Conservation (phyloP, 495 filamentous ascomycete genomes). For the Bacidia rubella region DNA sequence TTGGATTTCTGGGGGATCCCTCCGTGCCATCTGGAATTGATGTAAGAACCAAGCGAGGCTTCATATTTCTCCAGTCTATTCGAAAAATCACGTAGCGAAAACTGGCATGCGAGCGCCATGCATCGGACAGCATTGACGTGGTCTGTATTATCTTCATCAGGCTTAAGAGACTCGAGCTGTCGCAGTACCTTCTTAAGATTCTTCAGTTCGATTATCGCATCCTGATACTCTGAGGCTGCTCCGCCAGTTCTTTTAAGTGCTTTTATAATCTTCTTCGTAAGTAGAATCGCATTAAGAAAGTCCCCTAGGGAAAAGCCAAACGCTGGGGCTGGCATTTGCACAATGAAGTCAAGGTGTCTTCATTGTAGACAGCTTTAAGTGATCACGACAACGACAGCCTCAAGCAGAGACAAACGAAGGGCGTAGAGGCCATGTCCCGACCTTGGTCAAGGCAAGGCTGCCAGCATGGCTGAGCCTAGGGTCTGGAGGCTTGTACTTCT, state of each 20-base stretch:
- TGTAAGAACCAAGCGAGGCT: slow-evolving; percentile 6
- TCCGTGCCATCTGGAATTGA: neutral
- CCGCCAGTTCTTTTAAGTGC: slow-evolving; percentile 21
- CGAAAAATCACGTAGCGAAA: slow-evolving; percentile 20
- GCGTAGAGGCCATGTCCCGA: too few species aligned
- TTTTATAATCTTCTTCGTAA: slow-evolving; percentile 18
- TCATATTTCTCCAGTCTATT: slow-evolving; percentile 20
- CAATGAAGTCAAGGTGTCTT: too few species aligned
- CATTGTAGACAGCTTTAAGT: too few species aligned
- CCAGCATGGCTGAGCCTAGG: too few species aligned
- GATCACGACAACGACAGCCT: too few species aligned
- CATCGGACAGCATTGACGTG: slow-evolving; percentile 24
- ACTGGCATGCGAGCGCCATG: slow-evolving; percentile 20
- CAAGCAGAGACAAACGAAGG: too few species aligned
- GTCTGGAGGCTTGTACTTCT: too few species aligned
- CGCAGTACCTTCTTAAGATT: slow-evolving; percentile 18
- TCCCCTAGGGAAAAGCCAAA: slow-evolving; percentile 26
- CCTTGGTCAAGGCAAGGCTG: too few species aligned
- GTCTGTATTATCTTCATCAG: slow-evolving; percentile 16
- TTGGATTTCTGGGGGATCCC: slow-evolving; percentile 15
- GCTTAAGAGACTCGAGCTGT: slow-evolving; percentile 17
- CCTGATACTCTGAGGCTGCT: slow-evolving; percentile 20
- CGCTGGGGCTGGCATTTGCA: slow-evolving; percentile 12
- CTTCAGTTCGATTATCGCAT: slow-evolving; percentile 20
- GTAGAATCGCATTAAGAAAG: slow-evolving; percentile 19